Conservation (phyloP, 78 protist genomes). For the Trichosphaerium sp. region DNA sequence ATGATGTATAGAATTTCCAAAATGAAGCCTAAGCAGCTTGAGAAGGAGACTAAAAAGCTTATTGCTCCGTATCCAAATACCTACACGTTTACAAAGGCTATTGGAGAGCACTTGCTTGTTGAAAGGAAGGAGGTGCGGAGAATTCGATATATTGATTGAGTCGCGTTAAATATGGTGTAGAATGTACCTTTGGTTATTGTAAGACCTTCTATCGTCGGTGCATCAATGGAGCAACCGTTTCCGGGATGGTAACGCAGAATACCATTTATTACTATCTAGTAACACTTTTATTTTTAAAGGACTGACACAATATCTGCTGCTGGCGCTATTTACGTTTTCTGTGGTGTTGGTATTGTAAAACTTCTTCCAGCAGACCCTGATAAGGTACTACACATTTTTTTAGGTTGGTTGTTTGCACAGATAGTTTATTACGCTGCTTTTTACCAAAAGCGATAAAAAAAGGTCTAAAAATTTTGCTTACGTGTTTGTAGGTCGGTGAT, state of each 20-base stretch:
- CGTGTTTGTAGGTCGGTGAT: slow-evolving; percentile 34
- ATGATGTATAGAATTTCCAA: slow-evolving; percentile 27
- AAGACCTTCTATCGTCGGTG: slow-evolving; percentile 75
- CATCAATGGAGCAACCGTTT: slow-evolving; percentile 47
- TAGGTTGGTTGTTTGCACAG: no score
- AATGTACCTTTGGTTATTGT: slow-evolving; percentile 53
- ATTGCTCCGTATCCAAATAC: slow-evolving; percentile 66
- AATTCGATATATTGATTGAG: no score
- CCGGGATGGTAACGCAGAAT: no score
- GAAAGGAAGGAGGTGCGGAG: slow-evolving; percentile 31
- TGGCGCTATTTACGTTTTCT: slow-evolving; percentile 57
- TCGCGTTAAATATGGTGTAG: neutral
- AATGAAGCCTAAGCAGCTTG: slow-evolving; percentile 21
- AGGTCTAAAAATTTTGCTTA: neutral
- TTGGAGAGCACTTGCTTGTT: slow-evolving; percentile 52
- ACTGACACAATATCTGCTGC: slow-evolving; percentile 59
- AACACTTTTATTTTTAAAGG: no score
- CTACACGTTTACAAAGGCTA: slow-evolving; percentile 72
- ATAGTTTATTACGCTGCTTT: no score
- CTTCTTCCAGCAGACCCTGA: slow-evolving; percentile 30
- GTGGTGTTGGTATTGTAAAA: slow-evolving; percentile 57
- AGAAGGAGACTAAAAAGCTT: slow-evolving; percentile 16
- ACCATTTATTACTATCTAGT: no score
- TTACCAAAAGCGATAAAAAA: no score
- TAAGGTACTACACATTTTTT: neutral